Percentiles rank a stretch among this genome's conserved stretches.
Evolutionary conservation across 192 early-diverging fungal species (phyloP).

Genomic region (Gaertneriomyces sp.): DNA sequence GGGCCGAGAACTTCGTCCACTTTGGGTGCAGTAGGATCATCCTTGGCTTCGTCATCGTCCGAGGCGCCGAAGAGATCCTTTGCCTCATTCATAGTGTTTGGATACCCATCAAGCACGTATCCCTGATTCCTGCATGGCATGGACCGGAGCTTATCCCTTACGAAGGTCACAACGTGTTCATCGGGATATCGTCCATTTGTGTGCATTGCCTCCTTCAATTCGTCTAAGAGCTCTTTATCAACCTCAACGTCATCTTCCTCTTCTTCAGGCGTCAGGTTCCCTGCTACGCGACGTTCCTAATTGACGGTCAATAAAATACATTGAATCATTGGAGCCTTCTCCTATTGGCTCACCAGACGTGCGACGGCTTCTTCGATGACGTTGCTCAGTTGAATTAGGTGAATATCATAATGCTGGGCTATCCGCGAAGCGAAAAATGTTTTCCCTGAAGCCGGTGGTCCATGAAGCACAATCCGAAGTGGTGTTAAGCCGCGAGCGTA

Average conservation of each 20-base stretch:
- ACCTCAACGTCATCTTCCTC: slow-evolving; percentile 50
- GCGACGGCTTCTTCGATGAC: slow-evolving; percentile 49
- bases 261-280: slow-evolving; percentile 29
- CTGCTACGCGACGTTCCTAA: slow-evolving; percentile 36
- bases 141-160: slow-evolving; percentile 52
- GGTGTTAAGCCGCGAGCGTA: slow-evolving; percentile 54
- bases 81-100: slow-evolving; percentile 46
- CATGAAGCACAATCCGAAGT: slow-evolving; percentile 53
- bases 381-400: slow-evolving; percentile 45
- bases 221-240: slow-evolving; percentile 52
- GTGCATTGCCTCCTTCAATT: slow-evolving; percentile 45
- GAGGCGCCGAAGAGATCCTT: slow-evolving; percentile 43
- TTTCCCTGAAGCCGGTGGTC: slow-evolving; percentile 58
- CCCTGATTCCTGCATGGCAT: slow-evolving; percentile 65
- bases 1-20: slow-evolving; percentile 47
- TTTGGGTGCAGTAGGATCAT: slow-evolving; percentile 35
- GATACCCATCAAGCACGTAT: slow-evolving; percentile 58
- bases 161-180: slow-evolving; percentile 46
- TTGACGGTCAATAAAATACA: neutral
- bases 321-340: neutral
- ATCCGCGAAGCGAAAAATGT: slow-evolving; percentile 44
- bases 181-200: slow-evolving; percentile 48
- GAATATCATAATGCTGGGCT: slow-evolving; percentile 53
- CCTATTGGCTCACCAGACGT: slow-evolving; percentile 30
- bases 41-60: slow-evolving; percentile 52